Evolutionary conservation across 1,284 basidiomycete species (phyloP).

Genomic region (Jaminaea rosea): DNA sequence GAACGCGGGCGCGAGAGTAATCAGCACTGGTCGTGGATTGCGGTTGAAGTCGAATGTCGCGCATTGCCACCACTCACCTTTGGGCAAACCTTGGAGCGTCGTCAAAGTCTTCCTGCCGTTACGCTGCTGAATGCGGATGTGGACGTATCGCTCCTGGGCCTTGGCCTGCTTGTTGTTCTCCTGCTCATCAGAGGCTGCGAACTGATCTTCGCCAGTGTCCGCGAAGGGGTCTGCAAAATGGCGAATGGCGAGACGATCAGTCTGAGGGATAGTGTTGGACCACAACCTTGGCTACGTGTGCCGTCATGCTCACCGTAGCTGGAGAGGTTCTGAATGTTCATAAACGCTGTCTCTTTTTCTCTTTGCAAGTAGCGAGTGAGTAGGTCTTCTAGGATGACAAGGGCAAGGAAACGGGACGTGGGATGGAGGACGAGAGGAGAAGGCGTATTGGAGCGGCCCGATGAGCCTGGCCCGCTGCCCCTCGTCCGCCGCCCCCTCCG

Average conservation of each 20-base stretch:
- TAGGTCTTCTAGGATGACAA: no score
- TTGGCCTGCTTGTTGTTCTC: slow-evolving; percentile 15
- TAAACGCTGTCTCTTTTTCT: slow-evolving; percentile 16
- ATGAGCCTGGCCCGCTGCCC: background rate
- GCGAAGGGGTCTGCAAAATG: slow-evolving; percentile 41
- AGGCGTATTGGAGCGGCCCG: background rate
- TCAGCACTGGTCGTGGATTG: background rate
- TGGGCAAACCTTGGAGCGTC: slow-evolving; percentile 90
- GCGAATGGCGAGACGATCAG: background rate
- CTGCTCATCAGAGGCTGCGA: slow-evolving; percentile 1
- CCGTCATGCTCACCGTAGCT: slow-evolving; percentile 33
- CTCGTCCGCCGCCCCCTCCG: no score
- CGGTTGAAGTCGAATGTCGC: background rate
- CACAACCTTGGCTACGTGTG: background rate
- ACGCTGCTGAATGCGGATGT: slow-evolving; percentile 79
- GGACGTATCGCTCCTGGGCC: slow-evolving; percentile 46
- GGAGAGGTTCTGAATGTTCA: slow-evolving; percentile 47
- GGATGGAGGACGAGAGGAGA: background rate
- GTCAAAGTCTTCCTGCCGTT: slow-evolving; percentile 99
- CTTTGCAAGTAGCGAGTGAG: no score
- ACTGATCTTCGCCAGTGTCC: slow-evolving; percentile 43
- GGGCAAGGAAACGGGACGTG: background rate
- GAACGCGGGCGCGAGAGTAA: background rate
- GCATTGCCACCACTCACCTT: slow-evolving; percentile 67
- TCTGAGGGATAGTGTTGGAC: background rate